These are phyloP conservation scores for Colletotrichum limetticola DNA, from an alignment of 2,329 filamentous ascomycete genomes.

Conservation along the genomic window DNA sequence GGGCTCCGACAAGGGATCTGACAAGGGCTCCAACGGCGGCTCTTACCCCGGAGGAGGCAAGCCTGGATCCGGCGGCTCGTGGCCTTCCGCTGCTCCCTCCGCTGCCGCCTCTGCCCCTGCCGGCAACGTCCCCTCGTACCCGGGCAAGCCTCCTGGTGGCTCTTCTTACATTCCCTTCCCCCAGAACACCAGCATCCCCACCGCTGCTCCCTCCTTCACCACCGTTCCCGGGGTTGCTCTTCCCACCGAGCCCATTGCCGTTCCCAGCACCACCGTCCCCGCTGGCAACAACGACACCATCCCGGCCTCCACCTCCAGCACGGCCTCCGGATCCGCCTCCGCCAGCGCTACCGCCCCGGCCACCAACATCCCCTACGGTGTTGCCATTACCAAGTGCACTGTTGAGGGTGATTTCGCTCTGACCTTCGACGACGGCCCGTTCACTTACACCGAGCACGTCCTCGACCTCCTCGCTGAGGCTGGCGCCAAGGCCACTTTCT, in stretches of 20 bases:
- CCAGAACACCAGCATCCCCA: constrained; percentile 23
- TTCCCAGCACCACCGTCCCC: constrained; percentile 27
- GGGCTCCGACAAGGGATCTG: background rate
- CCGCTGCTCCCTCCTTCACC: constrained; percentile 14
- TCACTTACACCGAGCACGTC: constrained; percentile 51
- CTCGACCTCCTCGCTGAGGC: constrained; percentile 50
- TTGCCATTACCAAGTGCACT: constrained; percentile 49
- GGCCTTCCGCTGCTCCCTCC: background rate
- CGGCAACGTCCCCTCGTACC: constrained; percentile 19
- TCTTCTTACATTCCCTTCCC: constrained; percentile 19
- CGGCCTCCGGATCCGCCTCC: background rate
- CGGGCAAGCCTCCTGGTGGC: constrained; percentile 17
- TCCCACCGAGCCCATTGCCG: constrained; percentile 16
- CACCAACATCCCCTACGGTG: constrained; percentile 42
- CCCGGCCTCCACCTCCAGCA: background rate
- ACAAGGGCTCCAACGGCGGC: background rate
- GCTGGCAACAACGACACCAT: constrained; percentile 28
- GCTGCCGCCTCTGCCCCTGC: constrained; percentile 13
- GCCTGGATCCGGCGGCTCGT: background rate
- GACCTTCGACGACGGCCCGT: constrained; percentile 61
- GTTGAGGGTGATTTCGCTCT: constrained; percentile 51
- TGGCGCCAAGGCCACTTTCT: constrained; percentile 52
- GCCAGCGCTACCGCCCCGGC: constrained; percentile 45
- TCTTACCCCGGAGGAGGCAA: background rate
- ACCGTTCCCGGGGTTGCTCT: constrained; percentile 22